Base-by-base conservation (phyloP, 495 filamentous ascomycete species). In the Lindgomyces ingoldianus region DNA sequence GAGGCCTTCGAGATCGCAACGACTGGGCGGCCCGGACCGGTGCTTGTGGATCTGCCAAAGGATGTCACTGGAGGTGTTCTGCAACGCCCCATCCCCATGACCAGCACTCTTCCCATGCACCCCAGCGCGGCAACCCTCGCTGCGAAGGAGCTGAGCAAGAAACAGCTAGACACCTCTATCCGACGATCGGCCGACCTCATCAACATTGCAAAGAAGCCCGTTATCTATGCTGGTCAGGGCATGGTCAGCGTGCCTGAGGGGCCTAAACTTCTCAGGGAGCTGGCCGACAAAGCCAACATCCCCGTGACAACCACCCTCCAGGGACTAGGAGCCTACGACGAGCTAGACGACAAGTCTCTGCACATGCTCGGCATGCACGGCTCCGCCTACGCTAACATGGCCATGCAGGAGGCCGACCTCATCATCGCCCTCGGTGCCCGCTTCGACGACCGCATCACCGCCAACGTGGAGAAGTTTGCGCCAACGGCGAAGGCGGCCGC, bases 311-410 rank as follows among this genome's bases (percentile, higher is more conserved):
- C 89, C 12, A 89, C 88, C 42, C 83, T 91, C 4, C 90, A 93
- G 55, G 89, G 88, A 48, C 81, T 91, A 4, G 89, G 89, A 18
- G 85, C 81, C n/a, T 91, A 85, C 58, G 88, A 91, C 68, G 89
- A 91, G 72, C 78, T 89, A 11, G 87, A 91, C 72, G 81, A 84
- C 62, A 90, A 89, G 82, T 83, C 85, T 49, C 80, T 91, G 46
- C 88, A 91, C 76, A 91, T 91, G 89, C 83, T 91, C 22, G 89
- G 89, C 59, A 91, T 91, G 89, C 88, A 91, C 77, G 89, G 89
- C 58, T 84, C 87, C 3, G 86, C 87, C 3, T 91, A 88, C 74
- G 89, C 89, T 68, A 91, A 91, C 78, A 83, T 89, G 80, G 80
- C 89, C 4, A 90, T 91, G 74, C 88, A 91, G 74, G 84, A 89